A percentile compares a stretch with the other conserved stretches of the same genome.
Conservation (phyloP, 2,329 filamentous ascomycete genomes). For the Fusarium sp. region DNA sequence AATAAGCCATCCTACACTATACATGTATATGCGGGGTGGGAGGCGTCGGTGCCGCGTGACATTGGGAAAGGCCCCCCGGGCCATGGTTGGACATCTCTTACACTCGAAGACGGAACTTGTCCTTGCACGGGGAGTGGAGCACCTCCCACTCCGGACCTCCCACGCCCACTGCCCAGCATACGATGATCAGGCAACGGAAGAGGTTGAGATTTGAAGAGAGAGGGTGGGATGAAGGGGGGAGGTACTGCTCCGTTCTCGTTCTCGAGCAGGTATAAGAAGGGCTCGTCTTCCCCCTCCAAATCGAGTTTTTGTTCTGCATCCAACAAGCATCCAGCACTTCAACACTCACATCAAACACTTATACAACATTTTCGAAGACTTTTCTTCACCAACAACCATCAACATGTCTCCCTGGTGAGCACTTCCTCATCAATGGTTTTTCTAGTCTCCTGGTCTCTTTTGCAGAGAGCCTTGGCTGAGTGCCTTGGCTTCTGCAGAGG, state of each 20-base stretch:
- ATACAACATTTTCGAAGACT: slow-evolving; percentile 41
- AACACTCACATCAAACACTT: slow-evolving; percentile 32
- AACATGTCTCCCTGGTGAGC: slow-evolving; percentile 48
- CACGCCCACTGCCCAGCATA: slow-evolving; percentile 33
- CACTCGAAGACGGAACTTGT: slow-evolving; percentile 12
- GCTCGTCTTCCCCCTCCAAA: slow-evolving; percentile 27
- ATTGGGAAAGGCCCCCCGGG: slow-evolving; percentile 12
- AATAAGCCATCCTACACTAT: slow-evolving; percentile 13
- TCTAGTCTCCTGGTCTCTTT: background rate
- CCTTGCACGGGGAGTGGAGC: slow-evolving; percentile 35
- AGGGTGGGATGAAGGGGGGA: slow-evolving; percentile 20
- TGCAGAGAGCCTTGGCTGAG: background rate
- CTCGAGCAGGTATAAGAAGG: slow-evolving; percentile 43
- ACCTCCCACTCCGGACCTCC: slow-evolving; percentile 26
- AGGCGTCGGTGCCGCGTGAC: slow-evolving; percentile 32
- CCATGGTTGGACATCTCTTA: slow-evolving; percentile 27
- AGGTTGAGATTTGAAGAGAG: background rate
- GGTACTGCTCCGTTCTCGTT: slow-evolving; percentile 14
- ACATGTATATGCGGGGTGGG: slow-evolving; percentile 41
- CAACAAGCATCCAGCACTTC: slow-evolving; percentile 37
- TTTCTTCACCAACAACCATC: slow-evolving; percentile 43
- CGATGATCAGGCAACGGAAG: slow-evolving; percentile 42
- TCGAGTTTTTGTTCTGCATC: slow-evolving; percentile 39
- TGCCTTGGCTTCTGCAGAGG: background rate
- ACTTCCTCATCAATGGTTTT: background rate